Base-by-base conservation (phyloP, 2,329 filamentous ascomycete species). In the Microcyclospora tardicrescens region DNA sequence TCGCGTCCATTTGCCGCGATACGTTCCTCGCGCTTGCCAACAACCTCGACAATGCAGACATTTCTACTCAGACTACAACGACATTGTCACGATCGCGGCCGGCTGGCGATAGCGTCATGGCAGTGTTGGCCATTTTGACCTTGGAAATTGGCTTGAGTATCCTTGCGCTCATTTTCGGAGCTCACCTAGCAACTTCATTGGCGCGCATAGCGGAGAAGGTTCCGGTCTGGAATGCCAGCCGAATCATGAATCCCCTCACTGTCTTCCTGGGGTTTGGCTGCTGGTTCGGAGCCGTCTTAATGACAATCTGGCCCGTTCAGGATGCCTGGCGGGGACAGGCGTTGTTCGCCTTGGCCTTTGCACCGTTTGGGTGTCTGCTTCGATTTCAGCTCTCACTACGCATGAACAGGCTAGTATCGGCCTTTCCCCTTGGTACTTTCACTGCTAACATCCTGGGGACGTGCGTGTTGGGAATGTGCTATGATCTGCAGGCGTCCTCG, bases 341-440 rank as follows among this genome's bases (percentile, higher is more conserved):
- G 0, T 63, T 82, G 0, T 86, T 93, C 49, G 72, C 84, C 0
- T 65, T 87, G 15, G 76, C 84, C 2, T 87, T 94, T 51, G 81
- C 84, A 1, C 86, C 86, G 0, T 49, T 83, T 0, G 86, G 86
- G 0, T 85, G 80, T 48, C 61, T 93, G 0, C 53, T 69, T 0
- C 73, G 86, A 2, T 93, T 84, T 62, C 84, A 84, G 53, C 59
- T 73, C 1, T 81, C 81, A 0, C 54, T 81, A 5, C 57, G 63
- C 14, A 69, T 93, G 9, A 93, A 94, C 50, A 64, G 71, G 0
- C 66, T 71, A 16, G 47, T 75, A 0, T 58, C 74, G 0, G 63
- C 68, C 0, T 93, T 94, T 48, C 86, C 86, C 0, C 58, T 93
- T 0, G 86, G 86, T 2, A 94, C 86, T 0, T 93, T 93, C 51